phyloP scores from a whole-genome alignment of 208 protist species.

The Endotrypanum monterogeii region DNA sequence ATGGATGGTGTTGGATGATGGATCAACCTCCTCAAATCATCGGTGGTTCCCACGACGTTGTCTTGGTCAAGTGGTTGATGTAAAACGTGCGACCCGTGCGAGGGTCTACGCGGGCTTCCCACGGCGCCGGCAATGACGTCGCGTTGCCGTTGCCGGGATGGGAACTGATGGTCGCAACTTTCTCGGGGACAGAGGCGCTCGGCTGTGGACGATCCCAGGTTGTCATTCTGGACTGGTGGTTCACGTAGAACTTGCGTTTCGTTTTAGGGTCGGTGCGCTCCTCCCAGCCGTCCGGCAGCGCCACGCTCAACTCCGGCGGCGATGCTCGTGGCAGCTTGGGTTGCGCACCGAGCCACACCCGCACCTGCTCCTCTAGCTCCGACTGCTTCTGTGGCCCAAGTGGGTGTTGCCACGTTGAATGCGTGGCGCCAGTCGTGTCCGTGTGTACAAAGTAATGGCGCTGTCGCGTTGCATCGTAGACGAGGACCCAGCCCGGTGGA shows the following conservation, averaged over 20 bases:
- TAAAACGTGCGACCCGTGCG: slow-evolving; percentile 63
- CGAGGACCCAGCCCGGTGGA: slow-evolving; percentile 54
- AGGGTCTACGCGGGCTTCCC: slow-evolving; percentile 52
- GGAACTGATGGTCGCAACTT: neutral
- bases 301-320: slow-evolving; percentile 6
- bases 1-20: slow-evolving; percentile 4
- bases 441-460: slow-evolving; percentile 71
- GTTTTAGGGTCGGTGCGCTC: slow-evolving; percentile 28
- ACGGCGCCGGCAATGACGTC: slow-evolving; percentile 10
- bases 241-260: slow-evolving; percentile 53
- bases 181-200: neutral
- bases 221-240: slow-evolving; percentile 51
- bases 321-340: slow-evolving; percentile 11
- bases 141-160: neutral
- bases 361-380: slow-evolving; percentile 46
- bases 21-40: neutral
- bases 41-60: slow-evolving; percentile 64
- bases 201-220: slow-evolving; percentile 42
- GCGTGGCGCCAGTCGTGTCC: slow-evolving; percentile 30
- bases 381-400: slow-evolving; percentile 46
- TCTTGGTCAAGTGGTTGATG: slow-evolving; percentile 69
- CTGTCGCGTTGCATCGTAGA: slow-evolving; percentile 49
- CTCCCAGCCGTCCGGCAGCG: slow-evolving; percentile 45
- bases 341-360: slow-evolving; percentile 19
- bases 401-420: slow-evolving; percentile 72